These are phyloP conservation scores for Crataegus laevigata DNA, from an alignment of 306 rosid genomes.

Conservation along the genomic window DNA sequence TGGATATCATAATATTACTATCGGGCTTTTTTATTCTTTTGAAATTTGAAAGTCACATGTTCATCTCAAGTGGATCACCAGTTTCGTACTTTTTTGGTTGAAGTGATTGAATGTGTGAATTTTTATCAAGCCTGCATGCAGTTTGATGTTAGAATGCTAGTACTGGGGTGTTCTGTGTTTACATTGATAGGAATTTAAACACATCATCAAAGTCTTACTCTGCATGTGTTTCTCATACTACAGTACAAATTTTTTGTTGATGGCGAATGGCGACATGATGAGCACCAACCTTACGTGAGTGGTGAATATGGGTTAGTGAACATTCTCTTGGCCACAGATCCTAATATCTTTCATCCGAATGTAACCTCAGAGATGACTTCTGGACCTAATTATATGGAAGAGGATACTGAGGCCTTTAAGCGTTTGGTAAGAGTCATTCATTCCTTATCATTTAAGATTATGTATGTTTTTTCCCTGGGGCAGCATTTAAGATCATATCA, in stretches of 20 bases:
- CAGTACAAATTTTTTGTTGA: conserved; percentile 98
- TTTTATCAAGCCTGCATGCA: background rate
- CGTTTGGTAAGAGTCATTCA: conserved; percentile 53
- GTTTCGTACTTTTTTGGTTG: background rate
- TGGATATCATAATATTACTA: background rate
- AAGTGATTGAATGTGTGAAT: background rate
- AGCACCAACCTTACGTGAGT: conserved; percentile 55
- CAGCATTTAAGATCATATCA: background rate
- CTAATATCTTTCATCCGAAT: conserved; percentile 44
- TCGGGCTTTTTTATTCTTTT: background rate
- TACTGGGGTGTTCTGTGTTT: background rate
- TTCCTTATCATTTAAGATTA: conserved; percentile 7
- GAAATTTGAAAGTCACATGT: background rate
- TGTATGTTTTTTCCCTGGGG: background rate
- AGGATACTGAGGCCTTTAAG: conserved; percentile 70
- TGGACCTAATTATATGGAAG: conserved; percentile 80
- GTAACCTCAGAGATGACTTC: conserved; percentile 42
- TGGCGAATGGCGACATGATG: conserved; percentile 95
- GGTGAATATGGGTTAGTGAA: conserved; percentile 84
- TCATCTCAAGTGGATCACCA: background rate
- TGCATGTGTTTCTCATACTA: conserved; percentile 25
- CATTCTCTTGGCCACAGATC: conserved; percentile 58
- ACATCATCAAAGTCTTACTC: conserved; percentile 8
- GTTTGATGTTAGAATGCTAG: background rate
- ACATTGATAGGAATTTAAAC: conserved; percentile 2